A percentile compares a stretch with the other conserved stretches of the same genome.
Conservation (phyloP, 768 basidiomycete genomes). For the Pleurotus platypus region DNA sequence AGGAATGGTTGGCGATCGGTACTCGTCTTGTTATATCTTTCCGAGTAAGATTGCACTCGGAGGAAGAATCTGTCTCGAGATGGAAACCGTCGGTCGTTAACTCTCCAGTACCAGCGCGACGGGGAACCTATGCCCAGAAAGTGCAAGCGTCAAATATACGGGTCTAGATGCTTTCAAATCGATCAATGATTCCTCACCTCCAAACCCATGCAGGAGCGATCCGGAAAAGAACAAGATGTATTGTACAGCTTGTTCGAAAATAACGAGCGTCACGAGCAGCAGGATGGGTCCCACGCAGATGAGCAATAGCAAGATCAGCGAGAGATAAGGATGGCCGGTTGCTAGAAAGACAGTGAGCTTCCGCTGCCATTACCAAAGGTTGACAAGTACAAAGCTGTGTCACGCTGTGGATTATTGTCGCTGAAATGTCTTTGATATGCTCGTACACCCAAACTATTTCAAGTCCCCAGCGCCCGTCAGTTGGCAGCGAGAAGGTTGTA, state of each 20-base stretch:
- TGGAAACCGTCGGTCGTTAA: background rate
- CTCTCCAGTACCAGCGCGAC: conserved; percentile 5
- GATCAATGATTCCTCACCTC: background rate
- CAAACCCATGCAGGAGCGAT: background rate
- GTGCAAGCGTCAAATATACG: background rate
- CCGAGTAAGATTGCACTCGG: conserved; percentile 3
- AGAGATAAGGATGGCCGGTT: background rate
- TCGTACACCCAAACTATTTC: conserved; percentile 3
- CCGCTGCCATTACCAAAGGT: background rate
- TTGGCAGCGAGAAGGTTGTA: too few relatives aligned
- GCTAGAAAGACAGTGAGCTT: background rate
- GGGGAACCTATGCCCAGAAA: background rate
- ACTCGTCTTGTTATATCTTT: conserved; percentile 3
- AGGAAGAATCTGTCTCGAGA: conserved; percentile 7
- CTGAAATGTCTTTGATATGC: background rate
- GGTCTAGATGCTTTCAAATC: background rate
- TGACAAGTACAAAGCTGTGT: background rate
- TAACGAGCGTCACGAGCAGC: background rate
- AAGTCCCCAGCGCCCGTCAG: too few relatives aligned
- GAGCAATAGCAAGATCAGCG: background rate
- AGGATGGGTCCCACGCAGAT: background rate
- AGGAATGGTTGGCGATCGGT: conserved; percentile 1
- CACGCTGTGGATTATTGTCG: background rate
- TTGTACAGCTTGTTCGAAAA: conserved; percentile 3
- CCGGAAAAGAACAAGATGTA: background rate